Evolutionary conservation across 495 filamentous ascomycete genomes (phyloP).

Genomic region (Neurospora intermedia): DNA sequence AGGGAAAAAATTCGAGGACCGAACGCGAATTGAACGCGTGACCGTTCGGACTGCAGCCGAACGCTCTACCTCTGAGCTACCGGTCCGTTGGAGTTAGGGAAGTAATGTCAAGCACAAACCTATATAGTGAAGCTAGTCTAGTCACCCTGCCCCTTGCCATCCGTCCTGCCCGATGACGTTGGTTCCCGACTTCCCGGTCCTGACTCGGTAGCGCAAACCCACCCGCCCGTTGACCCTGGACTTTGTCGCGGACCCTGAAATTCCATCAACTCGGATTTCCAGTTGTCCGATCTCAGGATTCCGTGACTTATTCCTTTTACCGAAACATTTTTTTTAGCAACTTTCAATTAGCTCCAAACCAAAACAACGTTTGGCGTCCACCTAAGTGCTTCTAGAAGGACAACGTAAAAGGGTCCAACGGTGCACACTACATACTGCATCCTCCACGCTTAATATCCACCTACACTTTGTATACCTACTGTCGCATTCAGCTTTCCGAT

Average conservation of each 20-base stretch:
- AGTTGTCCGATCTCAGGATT: not conserved
- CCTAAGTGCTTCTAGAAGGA: not conserved
- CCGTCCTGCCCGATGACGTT: not conserved
- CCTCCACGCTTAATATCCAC: not conserved
- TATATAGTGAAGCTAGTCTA: not conserved
- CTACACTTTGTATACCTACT: not conserved
- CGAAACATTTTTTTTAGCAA: not conserved
- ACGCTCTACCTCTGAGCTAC: not conserved
- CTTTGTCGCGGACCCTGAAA: not conserved
- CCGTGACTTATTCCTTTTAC: not conserved
- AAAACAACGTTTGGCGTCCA: not conserved
- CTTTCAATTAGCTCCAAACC: not conserved
- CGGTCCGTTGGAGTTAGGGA: not conserved
- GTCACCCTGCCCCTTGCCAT: not conserved
- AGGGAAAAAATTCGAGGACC: not conserved
- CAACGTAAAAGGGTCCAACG: not conserved
- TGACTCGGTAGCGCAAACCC: not conserved
- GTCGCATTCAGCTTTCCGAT: not conserved
- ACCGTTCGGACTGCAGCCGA: not conserved
- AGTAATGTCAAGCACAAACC: fast-evolving
- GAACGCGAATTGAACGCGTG: not conserved
- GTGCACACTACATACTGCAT: not conserved
- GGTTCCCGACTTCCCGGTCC: not conserved
- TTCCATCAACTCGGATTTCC: not conserved
- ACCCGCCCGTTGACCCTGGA: not conserved